phyloP scores from a whole-genome alignment of 805 yeast species.

The Zygotorulaspora chibaensis region DNA sequence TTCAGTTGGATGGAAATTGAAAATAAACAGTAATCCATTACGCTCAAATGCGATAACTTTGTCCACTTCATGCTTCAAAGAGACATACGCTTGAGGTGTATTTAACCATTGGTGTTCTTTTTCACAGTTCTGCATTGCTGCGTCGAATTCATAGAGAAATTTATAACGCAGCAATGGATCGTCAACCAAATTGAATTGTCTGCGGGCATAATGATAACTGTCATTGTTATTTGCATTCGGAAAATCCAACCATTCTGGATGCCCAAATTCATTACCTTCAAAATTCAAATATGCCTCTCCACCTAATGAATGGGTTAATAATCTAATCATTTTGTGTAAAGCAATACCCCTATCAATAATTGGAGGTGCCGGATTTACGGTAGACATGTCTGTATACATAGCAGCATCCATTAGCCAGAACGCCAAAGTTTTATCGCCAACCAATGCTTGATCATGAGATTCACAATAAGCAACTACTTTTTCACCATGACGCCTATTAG shows the following conservation, averaged over 20 bases:
- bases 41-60: constrained; percentile 87
- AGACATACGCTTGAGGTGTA: constrained; percentile 74
- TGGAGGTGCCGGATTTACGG: constrained; percentile 64
- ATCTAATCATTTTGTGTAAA: constrained; percentile 84
- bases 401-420: constrained; percentile 99
- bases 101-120: constrained; percentile 64
- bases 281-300: constrained; percentile 96
- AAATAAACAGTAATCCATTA: constrained; percentile 75
- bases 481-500: constrained; percentile 85
- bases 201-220: constrained; percentile 88
- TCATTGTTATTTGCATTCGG: constrained; percentile 86
- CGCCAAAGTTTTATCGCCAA: constrained; percentile 94
- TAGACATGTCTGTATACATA: constrained; percentile 95
- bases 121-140: constrained; percentile 78
- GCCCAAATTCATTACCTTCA: constrained; percentile 98
- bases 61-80: constrained; percentile 83
- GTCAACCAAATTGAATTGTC: constrained; percentile 85
- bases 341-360: constrained; percentile 86
- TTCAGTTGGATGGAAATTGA: constrained; percentile 84
- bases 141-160: constrained; percentile 75
- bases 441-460: constrained; percentile 95
- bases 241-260: constrained; percentile 98
- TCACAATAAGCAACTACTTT: constrained; percentile 89
- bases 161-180: constrained; percentile 79
- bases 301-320: constrained; percentile 84